These are phyloP conservation scores for Umbelopsis isabellina DNA, from an alignment of 192 early-diverging fungal genomes.

Conservation along the genomic window DNA sequence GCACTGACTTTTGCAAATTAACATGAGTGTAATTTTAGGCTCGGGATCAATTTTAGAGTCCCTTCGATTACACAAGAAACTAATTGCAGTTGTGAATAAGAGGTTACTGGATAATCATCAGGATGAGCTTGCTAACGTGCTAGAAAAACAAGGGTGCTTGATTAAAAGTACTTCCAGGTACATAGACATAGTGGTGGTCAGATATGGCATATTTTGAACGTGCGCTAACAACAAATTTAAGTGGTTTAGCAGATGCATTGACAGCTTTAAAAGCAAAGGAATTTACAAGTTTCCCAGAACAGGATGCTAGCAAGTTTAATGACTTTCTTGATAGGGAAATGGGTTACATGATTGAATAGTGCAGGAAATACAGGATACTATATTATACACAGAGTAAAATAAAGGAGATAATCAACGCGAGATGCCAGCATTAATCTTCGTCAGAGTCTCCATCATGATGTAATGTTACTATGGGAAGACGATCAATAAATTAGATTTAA, in stretches of 20 bases:
- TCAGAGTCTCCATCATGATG: constrained; percentile 63
- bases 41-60: constrained; percentile 88
- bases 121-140: constrained; percentile 73
- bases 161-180: constrained; percentile 42
- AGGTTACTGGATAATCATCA: constrained; percentile 89
- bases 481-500: neutral
- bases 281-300: constrained; percentile 38
- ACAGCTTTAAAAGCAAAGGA: constrained; percentile 25
- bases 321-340: constrained; percentile 41
- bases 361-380: neutral
- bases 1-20: neutral
- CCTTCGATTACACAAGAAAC: constrained; percentile 54
- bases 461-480: constrained; percentile 50
- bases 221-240: neutral
- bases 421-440: constrained; percentile 25
- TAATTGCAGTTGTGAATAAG: constrained; percentile 79
- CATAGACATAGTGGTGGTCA: neutral
- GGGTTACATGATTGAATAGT: constrained; percentile 20
- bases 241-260: constrained; percentile 33
- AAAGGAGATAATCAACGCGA: neutral
- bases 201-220: neutral
- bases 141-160: constrained; percentile 61
- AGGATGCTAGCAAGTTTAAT: constrained; percentile 37
- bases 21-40: constrained; percentile 40
- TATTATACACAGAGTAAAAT: neutral